These are phyloP conservation scores for Aspergillus sp. DNA, from an alignment of 2,329 filamentous ascomycete genomes.

Conservation along the genomic window DNA sequence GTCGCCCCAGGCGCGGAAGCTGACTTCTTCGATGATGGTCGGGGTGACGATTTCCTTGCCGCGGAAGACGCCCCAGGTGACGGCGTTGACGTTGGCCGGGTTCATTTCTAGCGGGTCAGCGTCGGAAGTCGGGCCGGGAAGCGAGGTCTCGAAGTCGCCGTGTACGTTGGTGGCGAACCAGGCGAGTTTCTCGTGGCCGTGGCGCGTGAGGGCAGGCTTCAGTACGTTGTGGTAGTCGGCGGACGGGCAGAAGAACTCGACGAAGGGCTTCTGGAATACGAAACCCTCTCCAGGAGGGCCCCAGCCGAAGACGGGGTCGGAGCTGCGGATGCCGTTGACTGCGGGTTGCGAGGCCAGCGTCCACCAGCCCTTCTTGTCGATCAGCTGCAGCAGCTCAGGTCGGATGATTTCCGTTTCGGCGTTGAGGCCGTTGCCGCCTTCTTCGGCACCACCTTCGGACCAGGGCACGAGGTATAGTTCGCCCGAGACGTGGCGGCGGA, in stretches of 20 bases:
- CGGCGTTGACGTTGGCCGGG: constrained; percentile 73
- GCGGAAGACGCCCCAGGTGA: constrained; percentile 95
- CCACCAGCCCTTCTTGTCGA: constrained; percentile 82
- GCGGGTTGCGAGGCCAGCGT: constrained; percentile 94
- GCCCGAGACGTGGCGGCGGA: constrained; percentile 77
- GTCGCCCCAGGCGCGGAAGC: constrained; percentile 89
- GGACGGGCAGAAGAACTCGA: constrained; percentile 86
- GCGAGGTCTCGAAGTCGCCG: constrained; percentile 73
- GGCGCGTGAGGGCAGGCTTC: constrained; percentile 58
- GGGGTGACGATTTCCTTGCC: constrained; percentile 95
- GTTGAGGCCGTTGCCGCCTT: constrained; percentile 42
- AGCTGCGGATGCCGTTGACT: constrained; percentile 79
- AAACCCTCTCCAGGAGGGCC: constrained; percentile 82
- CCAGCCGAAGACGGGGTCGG: constrained; percentile 84
- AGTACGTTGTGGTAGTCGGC: constrained; percentile 67
- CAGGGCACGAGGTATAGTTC: constrained; percentile 81
- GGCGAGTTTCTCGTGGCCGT: constrained; percentile 67
- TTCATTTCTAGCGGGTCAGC: constrained; percentile 35
- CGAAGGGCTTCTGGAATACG: constrained; percentile 97
- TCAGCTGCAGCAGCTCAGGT: constrained; percentile 71
- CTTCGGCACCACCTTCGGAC: constrained; percentile 75
- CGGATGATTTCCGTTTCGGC: constrained; percentile 83
- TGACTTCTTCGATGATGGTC: constrained; percentile 94
- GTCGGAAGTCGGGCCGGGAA: constrained; percentile 27
- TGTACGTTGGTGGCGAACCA: constrained; percentile 82